Evolutionary conservation across 2,329 filamentous ascomycete species (phyloP), one percentile per base, ranked within the genome.

Genomic region (Aspergillus fijiensis): DNA sequence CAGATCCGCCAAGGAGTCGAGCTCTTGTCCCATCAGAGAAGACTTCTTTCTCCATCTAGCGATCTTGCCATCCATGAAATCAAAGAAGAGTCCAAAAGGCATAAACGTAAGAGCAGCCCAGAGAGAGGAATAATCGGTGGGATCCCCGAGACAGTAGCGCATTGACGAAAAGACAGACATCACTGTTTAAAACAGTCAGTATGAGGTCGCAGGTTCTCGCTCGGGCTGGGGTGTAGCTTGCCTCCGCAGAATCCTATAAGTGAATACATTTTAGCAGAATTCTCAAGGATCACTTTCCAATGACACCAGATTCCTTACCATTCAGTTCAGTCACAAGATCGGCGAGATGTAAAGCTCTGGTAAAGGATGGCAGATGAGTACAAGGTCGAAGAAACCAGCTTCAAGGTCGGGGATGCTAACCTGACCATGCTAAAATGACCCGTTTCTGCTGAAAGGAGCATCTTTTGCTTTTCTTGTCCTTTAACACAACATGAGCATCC

Each of bases 51-150:
- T 87, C 95, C 95, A 98, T 66, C 95, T 85, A 64, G 95, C 95
- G 58, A 99, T 93, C 74, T 93, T 95, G 73, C 95, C 95, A 76
- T 99, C 95, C 84, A 98, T 92, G 74, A 96, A 96, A 77, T 99
- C 95, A 76, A 98, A 98, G 81, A 98, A 97, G 12, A 98, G 82
- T 5, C 92, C 93, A 61, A 97, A 91, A 0, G 94, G 94, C 77
- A 98, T 90, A 77, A 97, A 91, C 4, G 82, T 86, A 52, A 99
- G 86, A 2, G 95, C 93, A 35, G 88, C 80, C 85, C 91, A 98
- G 57, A 97, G 80, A 69, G 92, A 89, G 55, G 81, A 81, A 68
- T 86, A 81, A 57, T 89, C 80, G 60, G 82, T 74, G 9, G 89
- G 84, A 65, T 89, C 85, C 63, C 88, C 88, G 63, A 96, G 85